Percentiles rank a stretch among this genome's conserved stretches.
Evolutionary conservation across 129 eudicot genomes (phyloP).

Genomic region (Oenanthe sinensis): DNA sequence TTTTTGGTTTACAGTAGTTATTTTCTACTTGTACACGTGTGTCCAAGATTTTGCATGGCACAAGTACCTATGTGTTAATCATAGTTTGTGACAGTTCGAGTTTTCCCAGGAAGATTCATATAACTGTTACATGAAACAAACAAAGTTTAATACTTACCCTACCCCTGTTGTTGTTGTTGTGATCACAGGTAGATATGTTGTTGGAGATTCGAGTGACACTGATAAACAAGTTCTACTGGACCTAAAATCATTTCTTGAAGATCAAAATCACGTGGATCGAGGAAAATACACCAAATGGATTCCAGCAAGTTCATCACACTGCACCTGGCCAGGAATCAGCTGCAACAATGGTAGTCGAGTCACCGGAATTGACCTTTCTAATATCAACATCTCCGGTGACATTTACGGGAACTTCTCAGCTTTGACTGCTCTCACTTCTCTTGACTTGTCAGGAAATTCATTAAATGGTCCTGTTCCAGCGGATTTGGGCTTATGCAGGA

Average conservation of each 20-base stretch:
- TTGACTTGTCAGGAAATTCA: slow-evolving; percentile 64
- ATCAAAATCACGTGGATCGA: slow-evolving; percentile 45
- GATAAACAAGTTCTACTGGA: slow-evolving; percentile 40
- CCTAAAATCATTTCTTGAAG: slow-evolving; percentile 29
- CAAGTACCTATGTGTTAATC: background rate
- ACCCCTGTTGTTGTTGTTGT: too few relatives aligned
- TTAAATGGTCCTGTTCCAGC: slow-evolving; percentile 38
- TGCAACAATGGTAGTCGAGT: slow-evolving; percentile 42
- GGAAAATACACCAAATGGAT: slow-evolving; percentile 44
- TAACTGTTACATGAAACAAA: background rate
- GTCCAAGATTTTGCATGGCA: slow-evolving; percentile 14
- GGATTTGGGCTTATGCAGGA: slow-evolving; percentile 46
- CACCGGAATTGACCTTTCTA: slow-evolving; percentile 34
- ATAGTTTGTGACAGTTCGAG: background rate
- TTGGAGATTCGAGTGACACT: slow-evolving; percentile 34
- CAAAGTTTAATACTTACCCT: too few relatives aligned
- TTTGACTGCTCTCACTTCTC: slow-evolving; percentile 43
- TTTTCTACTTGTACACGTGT: background rate
- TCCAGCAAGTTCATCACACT: slow-evolving; percentile 23
- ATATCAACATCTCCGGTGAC: slow-evolving; percentile 32
- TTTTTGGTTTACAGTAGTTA: background rate
- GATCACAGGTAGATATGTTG: slow-evolving; percentile 27
- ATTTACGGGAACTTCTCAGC: slow-evolving; percentile 57
- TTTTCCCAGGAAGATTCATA: background rate
- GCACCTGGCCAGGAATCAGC: slow-evolving; percentile 48